A percentile compares a stretch with the other conserved stretches of the same genome.
Conservation (phyloP, 176 grass and related monocot genomes). For the Hsuehochloa calcarea region DNA sequence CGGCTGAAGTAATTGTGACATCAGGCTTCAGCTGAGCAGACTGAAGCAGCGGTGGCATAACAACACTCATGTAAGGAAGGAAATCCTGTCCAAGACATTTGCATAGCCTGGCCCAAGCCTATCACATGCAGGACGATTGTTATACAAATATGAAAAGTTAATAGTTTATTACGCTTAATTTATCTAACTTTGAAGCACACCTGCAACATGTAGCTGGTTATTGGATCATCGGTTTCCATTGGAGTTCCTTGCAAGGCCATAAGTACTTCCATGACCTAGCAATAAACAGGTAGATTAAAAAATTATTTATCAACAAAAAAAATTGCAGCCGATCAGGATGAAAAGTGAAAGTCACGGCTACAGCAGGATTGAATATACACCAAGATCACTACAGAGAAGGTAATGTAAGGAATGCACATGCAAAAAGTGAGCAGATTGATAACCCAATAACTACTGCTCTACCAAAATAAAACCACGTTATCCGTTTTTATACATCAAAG, state of each 20-base stretch:
- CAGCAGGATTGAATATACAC: neutral
- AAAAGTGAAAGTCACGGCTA: neutral
- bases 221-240: constrained; percentile 96
- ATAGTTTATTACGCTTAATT: constrained; percentile 7
- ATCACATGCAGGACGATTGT: constrained; percentile 23
- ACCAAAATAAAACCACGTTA: neutral
- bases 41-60: constrained; percentile 97
- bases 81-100: constrained; percentile 99
- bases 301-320: neutral
- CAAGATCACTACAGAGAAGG: neutral
- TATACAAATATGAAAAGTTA: constrained; percentile 8
- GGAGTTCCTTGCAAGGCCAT: constrained; percentile 97
- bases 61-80: constrained; percentile 95
- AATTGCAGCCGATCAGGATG: neutral
- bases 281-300: constrained; percentile 19
- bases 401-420: neutral
- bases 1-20: constrained; percentile 92
- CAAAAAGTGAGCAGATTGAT: neutral
- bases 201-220: constrained; percentile 99
- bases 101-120: constrained; percentile 99
- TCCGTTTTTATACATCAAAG: neutral
- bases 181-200: constrained; percentile 35
- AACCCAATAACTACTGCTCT: neutral
- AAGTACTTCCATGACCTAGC: constrained; percentile 95
- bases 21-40: constrained; percentile 99